Evolutionary conservation across 352 stramenopile genomes (phyloP).

Genomic region (Lagenidium sp.): DNA sequence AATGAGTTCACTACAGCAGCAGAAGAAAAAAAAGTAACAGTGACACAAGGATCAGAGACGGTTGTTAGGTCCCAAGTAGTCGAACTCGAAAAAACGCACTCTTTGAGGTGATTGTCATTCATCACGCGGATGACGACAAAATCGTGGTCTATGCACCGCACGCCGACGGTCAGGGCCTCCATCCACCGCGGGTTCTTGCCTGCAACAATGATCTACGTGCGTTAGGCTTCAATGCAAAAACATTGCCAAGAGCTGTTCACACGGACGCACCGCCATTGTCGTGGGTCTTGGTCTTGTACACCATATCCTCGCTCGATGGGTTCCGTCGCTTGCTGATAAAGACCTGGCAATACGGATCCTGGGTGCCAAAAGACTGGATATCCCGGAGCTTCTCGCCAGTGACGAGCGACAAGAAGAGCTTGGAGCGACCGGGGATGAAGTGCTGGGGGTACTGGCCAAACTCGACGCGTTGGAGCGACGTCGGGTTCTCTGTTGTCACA

Average conservation of each 20-base stretch:
- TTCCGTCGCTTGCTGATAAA: constrained; percentile 41
- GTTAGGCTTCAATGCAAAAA: not conserved
- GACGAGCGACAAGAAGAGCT: constrained; percentile 57
- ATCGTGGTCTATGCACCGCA: constrained; percentile 77
- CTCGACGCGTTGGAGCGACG: constrained; percentile 41
- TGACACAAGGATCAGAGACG: not conserved
- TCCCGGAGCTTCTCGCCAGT: constrained; percentile 65
- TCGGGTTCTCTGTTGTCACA: constrained; percentile 48
- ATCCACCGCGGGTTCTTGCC: constrained; percentile 76
- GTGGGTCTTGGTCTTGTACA: constrained; percentile 67
- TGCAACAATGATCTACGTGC: constrained; percentile 5
- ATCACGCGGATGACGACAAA: constrained; percentile 72
- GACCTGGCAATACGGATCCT: constrained; percentile 68
- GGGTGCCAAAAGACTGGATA: constrained; percentile 68
- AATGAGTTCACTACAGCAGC: constrained; percentile 38
- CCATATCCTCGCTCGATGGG: constrained; percentile 32
- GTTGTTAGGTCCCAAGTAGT: constrained; percentile 10
- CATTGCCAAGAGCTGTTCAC: not conserved
- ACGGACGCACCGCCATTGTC: constrained; percentile 50
- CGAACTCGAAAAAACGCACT: too few relatives aligned
- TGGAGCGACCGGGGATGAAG: constrained; percentile 65
- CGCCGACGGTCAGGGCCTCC: constrained; percentile 39
- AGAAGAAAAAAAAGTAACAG: not conserved
- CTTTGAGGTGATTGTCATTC: constrained; percentile 71
- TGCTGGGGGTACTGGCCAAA: constrained; percentile 68